A percentile compares a stretch with the other conserved stretches of the same genome.
Evolutionary conservation across 805 yeast species (phyloP).

Genomic region (Hanseniaspora lachancei): DNA sequence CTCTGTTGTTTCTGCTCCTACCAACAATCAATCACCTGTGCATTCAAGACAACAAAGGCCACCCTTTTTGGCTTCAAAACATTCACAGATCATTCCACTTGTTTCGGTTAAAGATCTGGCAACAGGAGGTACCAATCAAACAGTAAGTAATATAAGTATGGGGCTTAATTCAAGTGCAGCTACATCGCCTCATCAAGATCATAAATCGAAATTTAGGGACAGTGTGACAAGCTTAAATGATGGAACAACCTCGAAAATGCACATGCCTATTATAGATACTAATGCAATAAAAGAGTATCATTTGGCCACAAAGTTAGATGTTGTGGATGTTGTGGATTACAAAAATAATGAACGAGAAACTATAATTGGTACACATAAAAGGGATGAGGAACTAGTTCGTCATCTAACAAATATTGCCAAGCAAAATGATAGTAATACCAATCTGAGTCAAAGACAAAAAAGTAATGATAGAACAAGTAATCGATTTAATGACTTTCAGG

Average conservation of each 20-base stretch:
- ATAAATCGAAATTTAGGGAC: slow-evolving; percentile 7
- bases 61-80: slow-evolving; percentile 27
- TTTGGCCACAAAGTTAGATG: slow-evolving; percentile 1
- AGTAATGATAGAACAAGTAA: background rate
- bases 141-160: background rate
- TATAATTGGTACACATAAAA: background rate
- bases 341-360: slow-evolving; percentile 9
- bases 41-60: slow-evolving; percentile 17
- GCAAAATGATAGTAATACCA: slow-evolving; percentile 13
- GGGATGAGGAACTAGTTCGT: background rate
- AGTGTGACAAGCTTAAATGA: slow-evolving; percentile 1
- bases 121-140: background rate
- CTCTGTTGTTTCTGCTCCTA: background rate
- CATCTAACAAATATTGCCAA: background rate
- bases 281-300: slow-evolving; percentile 10
- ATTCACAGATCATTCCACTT: slow-evolving; percentile 26
- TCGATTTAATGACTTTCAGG: background rate
- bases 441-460: background rate
- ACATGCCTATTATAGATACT: background rate
- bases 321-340: slow-evolving; percentile 7
- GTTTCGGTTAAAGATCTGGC: slow-evolving; percentile 11
- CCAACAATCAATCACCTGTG: background rate
- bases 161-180: background rate
- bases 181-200: background rate
- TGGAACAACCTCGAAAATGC: background rate